Conservation (phyloP, 169 alveolate species). For the Nephromyces sp. region DNA sequence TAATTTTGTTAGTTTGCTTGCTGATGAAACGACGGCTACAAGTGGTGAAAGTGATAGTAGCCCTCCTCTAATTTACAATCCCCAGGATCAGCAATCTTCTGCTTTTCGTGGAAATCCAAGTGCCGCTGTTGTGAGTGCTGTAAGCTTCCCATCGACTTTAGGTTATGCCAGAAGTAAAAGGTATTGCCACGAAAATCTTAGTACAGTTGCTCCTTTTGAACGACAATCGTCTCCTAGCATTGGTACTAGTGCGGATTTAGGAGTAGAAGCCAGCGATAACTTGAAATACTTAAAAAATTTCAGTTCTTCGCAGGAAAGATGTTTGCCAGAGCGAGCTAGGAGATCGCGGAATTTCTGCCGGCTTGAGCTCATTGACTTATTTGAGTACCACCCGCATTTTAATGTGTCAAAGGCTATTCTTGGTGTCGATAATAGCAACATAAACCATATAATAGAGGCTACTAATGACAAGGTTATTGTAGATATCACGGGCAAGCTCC, state of each 20-base stretch:
- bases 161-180: background rate
- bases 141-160: no score
- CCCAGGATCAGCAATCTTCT: no score
- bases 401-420: constrained; percentile 54
- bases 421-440: constrained; percentile 58
- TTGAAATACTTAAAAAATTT: background rate
- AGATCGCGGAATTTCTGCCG: constrained; percentile 52
- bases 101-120: no score
- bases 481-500: constrained; percentile 46
- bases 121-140: no score
- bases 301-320: background rate
- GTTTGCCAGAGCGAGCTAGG: constrained; percentile 18
- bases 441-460: constrained; percentile 52
- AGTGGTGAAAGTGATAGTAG: no score
- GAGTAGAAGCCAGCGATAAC: background rate
- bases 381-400: constrained; percentile 59
- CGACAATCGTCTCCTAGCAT: background rate
- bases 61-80: no score
- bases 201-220: background rate
- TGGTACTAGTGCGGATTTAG: background rate
- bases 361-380: constrained; percentile 61
- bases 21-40: no score
- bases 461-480: constrained; percentile 52
- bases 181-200: background rate
- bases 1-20: no score